These are phyloP conservation scores for Echinochloa phyllopogon DNA, from an alignment of 176 grass and related monocot genomes.

Conservation along the genomic window DNA sequence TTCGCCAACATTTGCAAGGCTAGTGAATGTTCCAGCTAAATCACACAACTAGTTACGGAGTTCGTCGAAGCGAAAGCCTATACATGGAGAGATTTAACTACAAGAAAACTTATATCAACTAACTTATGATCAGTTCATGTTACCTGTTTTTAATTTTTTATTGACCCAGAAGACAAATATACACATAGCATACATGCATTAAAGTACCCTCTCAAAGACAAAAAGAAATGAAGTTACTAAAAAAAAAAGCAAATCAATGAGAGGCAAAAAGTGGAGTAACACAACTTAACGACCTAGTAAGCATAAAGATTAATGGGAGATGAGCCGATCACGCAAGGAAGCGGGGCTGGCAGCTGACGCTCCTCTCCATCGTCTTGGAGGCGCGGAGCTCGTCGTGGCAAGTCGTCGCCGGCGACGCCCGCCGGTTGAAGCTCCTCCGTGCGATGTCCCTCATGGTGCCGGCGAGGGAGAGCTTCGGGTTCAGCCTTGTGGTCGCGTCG, in stretches of 20 bases:
- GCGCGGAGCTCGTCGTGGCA: conserved; percentile 31
- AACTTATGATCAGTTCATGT: no score
- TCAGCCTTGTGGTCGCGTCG: conserved; percentile 57
- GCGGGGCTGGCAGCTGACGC: conserved; percentile 44
- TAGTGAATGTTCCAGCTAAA: no score
- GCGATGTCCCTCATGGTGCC: conserved; percentile 66
- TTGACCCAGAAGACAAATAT: neutral
- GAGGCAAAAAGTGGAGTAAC: neutral
- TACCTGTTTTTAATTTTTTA: neutral
- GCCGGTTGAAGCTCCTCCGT: conserved; percentile 48
- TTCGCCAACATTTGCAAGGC: no score
- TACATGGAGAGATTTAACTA: no score
- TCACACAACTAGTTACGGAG: no score
- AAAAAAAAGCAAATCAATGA: neutral
- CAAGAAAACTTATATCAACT: no score
- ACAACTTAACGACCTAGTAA: neutral
- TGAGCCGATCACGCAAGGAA: conserved; percentile 26
- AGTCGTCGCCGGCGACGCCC: conserved; percentile 11
- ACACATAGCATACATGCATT: neutral
- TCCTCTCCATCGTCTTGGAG: conserved; percentile 47
- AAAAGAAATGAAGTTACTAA: neutral
- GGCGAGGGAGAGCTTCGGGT: conserved; percentile 64
- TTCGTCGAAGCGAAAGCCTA: no score
- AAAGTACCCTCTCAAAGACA: neutral
- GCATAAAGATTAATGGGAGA: neutral